Percentiles rank a stretch among this genome's conserved stretches.
Conservation (phyloP, 768 basidiomycete genomes). For the Lanmaoa pseudosensibilis region DNA sequence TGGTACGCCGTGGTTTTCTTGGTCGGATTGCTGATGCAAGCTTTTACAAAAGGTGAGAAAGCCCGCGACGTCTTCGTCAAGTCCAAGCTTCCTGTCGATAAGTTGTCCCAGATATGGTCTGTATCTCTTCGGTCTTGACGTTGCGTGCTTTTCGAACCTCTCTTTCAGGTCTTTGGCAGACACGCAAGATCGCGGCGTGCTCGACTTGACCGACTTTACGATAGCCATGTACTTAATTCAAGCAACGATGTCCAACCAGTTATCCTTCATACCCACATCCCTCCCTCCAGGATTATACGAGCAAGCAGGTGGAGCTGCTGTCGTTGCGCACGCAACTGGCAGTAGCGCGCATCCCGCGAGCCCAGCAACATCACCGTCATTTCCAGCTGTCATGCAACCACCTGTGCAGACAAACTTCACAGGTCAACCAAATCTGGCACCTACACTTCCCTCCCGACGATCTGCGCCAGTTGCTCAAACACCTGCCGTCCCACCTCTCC, state of each 20-base stretch:
- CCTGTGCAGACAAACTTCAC: conserved; percentile 57
- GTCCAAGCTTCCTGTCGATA: conserved; percentile 83
- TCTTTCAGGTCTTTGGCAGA: conserved; percentile 84
- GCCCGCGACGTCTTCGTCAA: conserved; percentile 90
- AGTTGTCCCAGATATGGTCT: conserved; percentile 91
- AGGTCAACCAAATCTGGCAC: conserved; percentile 35
- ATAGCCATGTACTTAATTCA: conserved; percentile 98
- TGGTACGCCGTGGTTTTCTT: conserved; percentile 47
- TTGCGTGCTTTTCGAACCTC: neutral
- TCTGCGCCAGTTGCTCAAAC: conserved; percentile 18
- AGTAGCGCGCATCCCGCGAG: conserved; percentile 60
- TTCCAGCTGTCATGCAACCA: conserved; percentile 57
- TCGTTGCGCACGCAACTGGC: conserved; percentile 57
- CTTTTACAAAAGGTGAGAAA: conserved; percentile 60
- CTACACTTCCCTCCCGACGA: conserved; percentile 25
- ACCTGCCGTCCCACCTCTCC: conserved; percentile 28
- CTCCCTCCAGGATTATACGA: conserved; percentile 88
- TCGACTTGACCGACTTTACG: conserved; percentile 90
- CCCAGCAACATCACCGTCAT: conserved; percentile 45
- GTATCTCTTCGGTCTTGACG: conserved; percentile 20
- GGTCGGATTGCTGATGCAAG: neutral
- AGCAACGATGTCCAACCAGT: conserved; percentile 78
- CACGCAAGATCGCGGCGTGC: conserved; percentile 83
- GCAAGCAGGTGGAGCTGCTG: conserved; percentile 56
- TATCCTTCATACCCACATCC: conserved; percentile 66